A percentile compares a stretch with the other conserved stretches of the same genome.
Evolutionary conservation across 1,284 basidiomycete species (phyloP).

Genomic region (Cutaneotrichosporon cyanovorans): DNA sequence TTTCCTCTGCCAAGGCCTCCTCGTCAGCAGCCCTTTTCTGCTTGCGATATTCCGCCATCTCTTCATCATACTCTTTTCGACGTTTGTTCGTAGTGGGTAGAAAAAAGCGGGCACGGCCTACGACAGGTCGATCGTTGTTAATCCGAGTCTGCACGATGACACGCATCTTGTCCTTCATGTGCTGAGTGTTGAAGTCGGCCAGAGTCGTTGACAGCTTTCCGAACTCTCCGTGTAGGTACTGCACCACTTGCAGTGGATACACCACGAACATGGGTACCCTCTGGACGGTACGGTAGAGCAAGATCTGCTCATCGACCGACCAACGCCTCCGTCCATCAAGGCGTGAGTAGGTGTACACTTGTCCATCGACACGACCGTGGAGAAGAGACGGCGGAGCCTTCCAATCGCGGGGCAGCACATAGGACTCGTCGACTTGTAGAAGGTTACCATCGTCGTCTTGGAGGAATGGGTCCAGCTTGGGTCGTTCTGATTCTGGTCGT

Average conservation of each 20-base stretch:
- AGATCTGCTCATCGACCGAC: conserved; percentile 23
- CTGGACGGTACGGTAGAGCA: conserved; percentile 36
- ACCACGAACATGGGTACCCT: conserved; percentile 25
- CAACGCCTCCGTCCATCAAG: conserved; percentile 14
- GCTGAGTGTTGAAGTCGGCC: conserved; percentile 27
- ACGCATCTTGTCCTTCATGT: conserved; percentile 40
- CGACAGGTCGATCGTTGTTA: conserved; percentile 17
- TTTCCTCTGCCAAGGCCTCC: no score
- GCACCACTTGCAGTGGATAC: conserved; percentile 27
- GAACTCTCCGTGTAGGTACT: conserved; percentile 31
- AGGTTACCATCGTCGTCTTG: conserved; percentile 25
- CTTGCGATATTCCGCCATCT: neutral
- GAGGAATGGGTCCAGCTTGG: conserved; percentile 20
- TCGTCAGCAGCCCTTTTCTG: neutral
- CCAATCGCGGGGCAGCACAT: conserved; percentile 16
- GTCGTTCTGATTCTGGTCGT: no score
- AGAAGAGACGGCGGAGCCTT: conserved; percentile 7
- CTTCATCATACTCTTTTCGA: no score
- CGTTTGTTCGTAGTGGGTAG: neutral
- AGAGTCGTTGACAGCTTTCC: conserved; percentile 16
- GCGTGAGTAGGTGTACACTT: neutral
- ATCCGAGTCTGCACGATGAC: conserved; percentile 18
- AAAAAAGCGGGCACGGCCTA: conserved; percentile 28
- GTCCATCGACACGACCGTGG: conserved; percentile 12
- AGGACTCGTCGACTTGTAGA: conserved; percentile 16